phyloP scores from a whole-genome alignment of 2,329 filamentous ascomycete genomes.

The Fusarium sp. region DNA sequence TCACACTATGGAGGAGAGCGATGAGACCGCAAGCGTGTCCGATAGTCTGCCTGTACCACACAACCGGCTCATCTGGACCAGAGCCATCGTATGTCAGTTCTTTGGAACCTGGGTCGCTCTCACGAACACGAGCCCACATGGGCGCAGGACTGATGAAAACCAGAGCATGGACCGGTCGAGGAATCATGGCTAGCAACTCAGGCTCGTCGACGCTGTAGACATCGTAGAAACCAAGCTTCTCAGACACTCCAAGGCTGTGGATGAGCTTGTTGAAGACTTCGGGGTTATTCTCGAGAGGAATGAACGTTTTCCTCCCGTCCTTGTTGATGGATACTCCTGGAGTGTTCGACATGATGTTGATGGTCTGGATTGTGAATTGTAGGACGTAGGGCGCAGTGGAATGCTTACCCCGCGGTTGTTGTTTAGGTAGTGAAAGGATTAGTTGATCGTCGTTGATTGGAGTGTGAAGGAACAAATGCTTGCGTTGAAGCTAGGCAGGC shows the following conservation, averaged over 20 bases:
- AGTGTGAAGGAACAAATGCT: not conserved
- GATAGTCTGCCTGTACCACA: constrained; percentile 91
- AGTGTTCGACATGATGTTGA: constrained; percentile 32
- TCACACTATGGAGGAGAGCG: constrained; percentile 78
- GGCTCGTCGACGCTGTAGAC: constrained; percentile 85
- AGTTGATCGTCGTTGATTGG: constrained; percentile 1
- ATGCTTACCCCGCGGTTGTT: constrained; percentile 22
- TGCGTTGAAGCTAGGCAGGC: constrained; percentile 25
- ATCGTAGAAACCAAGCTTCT: constrained; percentile 80
- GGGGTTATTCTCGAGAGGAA: constrained; percentile 73
- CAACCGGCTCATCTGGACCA: constrained; percentile 70
- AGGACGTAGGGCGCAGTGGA: not conserved
- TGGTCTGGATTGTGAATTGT: not conserved
- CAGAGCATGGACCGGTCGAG: constrained; percentile 81
- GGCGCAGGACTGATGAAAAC: constrained; percentile 80
- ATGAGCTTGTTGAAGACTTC: constrained; percentile 82
- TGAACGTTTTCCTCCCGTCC: constrained; percentile 53
- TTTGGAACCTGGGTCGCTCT: constrained; percentile 41
- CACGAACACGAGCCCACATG: constrained; percentile 62
- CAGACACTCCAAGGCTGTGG: constrained; percentile 77
- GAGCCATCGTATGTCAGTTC: constrained; percentile 52
- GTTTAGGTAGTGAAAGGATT: not conserved
- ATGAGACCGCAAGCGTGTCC: constrained; percentile 86
- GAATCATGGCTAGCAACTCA: constrained; percentile 77
- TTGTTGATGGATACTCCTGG: constrained; percentile 31